These are phyloP conservation scores for Tardiomyces blankii DNA, from an alignment of 1,139 yeast genomes.

Conservation along the genomic window DNA sequence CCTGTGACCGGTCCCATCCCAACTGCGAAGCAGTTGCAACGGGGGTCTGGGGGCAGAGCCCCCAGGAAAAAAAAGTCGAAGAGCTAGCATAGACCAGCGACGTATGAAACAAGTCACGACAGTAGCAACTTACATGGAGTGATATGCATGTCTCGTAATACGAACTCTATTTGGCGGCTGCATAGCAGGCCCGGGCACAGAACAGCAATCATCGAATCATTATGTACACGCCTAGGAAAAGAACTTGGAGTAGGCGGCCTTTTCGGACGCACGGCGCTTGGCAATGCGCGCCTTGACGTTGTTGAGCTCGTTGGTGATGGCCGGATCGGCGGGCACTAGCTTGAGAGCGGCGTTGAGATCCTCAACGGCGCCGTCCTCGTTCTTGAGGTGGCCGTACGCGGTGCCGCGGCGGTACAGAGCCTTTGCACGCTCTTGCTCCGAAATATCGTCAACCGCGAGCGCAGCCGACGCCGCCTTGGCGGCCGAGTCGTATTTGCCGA, in stretches of 20 bases:
- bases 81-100: too few relatives aligned
- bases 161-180: too few relatives aligned
- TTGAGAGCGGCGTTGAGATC: constrained; percentile 58
- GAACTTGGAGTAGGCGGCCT: constrained; percentile 78
- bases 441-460: constrained; percentile 44
- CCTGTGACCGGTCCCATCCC: too few relatives aligned
- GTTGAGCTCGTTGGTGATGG: constrained; percentile 53
- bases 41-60: too few relatives aligned
- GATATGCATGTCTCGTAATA: too few relatives aligned
- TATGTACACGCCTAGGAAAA: constrained; percentile 27
- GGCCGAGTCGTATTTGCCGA: constrained; percentile 43
- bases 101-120: too few relatives aligned
- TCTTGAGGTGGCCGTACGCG: constrained; percentile 53
- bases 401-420: constrained; percentile 79
- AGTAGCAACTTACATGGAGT: too few relatives aligned
- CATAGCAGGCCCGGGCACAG: too few relatives aligned
- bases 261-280: constrained; percentile 55
- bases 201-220: too few relatives aligned
- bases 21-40: too few relatives aligned
- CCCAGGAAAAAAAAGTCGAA: too few relatives aligned
- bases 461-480: constrained; percentile 55
- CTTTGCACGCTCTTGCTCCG: constrained; percentile 62
- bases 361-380: constrained; percentile 59
- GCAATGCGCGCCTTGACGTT: constrained; percentile 47
- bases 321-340: constrained; percentile 64